Evolutionary conservation across 2,329 filamentous ascomycete genomes (phyloP).

Genomic region (Domatiomyces catenatus): DNA sequence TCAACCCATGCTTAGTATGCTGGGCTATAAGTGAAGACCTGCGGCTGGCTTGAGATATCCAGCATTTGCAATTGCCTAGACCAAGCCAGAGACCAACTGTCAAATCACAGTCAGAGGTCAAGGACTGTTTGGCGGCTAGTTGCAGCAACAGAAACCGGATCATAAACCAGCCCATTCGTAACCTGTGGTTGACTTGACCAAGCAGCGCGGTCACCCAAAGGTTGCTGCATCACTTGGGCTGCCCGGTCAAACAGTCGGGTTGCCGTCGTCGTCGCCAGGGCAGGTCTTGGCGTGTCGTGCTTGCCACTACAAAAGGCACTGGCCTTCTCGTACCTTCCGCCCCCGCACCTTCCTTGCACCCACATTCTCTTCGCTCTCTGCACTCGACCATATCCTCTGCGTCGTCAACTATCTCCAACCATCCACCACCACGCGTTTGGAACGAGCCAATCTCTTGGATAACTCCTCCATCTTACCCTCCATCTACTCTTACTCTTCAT

Average conservation of each 20-base stretch:
- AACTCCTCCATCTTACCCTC: background rate
- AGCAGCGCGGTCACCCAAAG: background rate
- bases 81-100: background rate
- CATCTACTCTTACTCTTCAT: background rate
- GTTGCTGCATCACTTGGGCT: background rate
- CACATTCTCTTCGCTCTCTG: background rate
- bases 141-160: constrained; percentile 3
- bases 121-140: background rate
- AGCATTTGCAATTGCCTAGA: background rate
- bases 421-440: background rate
- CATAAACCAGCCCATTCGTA: constrained; percentile 5
- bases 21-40: background rate
- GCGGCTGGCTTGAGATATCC: background rate
- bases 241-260: background rate
- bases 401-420: background rate
- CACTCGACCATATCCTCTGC: background rate
- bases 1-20: background rate
- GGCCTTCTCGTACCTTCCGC: background rate
- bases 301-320: background rate
- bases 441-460: background rate
- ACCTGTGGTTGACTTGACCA: background rate
- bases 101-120: background rate
- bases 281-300: background rate
- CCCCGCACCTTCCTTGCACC: background rate
- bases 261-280: background rate